Evolutionary conservation across 83 land plant species (phyloP), one percentile per base, ranked within the genome.

Genomic region (Thuja plicata): DNA sequence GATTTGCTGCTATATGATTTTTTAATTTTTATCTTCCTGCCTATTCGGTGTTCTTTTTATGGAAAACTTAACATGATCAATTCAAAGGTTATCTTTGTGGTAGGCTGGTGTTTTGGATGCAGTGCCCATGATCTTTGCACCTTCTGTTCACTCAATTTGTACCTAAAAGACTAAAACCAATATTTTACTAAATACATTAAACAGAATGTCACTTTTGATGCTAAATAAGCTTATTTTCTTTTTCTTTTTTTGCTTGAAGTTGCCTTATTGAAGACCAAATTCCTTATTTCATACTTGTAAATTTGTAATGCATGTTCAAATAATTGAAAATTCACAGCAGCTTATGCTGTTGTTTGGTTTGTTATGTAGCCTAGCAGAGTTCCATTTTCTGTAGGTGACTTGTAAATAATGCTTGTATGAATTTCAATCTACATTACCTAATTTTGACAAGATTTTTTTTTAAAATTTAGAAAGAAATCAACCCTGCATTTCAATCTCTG

Each of bases 71-170:
- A 80, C 27, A 80, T 80, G 48, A 10, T 45, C 24, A 12, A 21
- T 80, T 41, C 41, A 80, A 80, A 4, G 83, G 3, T 41, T 10
- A 11, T 8, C 48, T 10, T 80, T 43, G 45, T 40, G 41, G 83
- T 21, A 41, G 83, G 7, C 46, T 80, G 27, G 41, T 41, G 11
- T 80, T 80, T 41, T 41, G 48, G n/a, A 21, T 21, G n/a, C 27
- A 40, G 84, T 24, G n/a, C 84, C 48, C 30, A 80, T 80, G 24
- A 41, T 21, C 45, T 80, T 80, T 80, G 84, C 84, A 80, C n/a
- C 12, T 80, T 21, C 30, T 19, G 11, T 24, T 40, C 27, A 41
- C 43, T 80, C n/a, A 11, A 41, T 43, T 41, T 80, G 48, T n/a
- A 41, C 84, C 84, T 41, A 24, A 80, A 80, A 41, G 24, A 48